phyloP scores from a whole-genome alignment of 2,329 filamentous ascomycete genomes.

The Gaeumannomyces tritici region DNA sequence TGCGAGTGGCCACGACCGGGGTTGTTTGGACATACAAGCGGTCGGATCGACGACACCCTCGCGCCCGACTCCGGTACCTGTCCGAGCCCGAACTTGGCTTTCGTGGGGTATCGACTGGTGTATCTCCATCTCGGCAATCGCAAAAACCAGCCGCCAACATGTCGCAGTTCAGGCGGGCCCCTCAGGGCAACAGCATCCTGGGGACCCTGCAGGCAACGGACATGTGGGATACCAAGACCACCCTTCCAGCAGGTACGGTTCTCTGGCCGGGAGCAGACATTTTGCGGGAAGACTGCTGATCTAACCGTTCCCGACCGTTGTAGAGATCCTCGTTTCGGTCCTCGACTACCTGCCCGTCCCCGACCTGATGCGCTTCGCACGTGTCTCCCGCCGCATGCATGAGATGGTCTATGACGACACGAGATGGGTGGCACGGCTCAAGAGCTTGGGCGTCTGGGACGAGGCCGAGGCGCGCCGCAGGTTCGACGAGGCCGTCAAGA shows the following conservation, averaged over 20 bases:
- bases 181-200: constrained; percentile 47
- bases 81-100: neutral
- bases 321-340: constrained; percentile 80
- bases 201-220: constrained; percentile 70
- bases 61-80: neutral
- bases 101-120: neutral
- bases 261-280: neutral
- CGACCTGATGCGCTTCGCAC: constrained; percentile 79
- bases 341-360: constrained; percentile 80
- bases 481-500: constrained; percentile 62
- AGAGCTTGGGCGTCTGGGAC: constrained; percentile 86
- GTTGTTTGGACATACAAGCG: neutral
- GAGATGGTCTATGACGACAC: constrained; percentile 99
- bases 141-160: neutral
- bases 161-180: constrained; percentile 4
- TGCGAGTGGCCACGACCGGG: neutral
- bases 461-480: constrained; percentile 74
- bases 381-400: constrained; percentile 73
- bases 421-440: constrained; percentile 80
- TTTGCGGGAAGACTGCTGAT: neutral
- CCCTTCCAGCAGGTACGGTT: constrained; percentile 67
- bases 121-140: neutral
- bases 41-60: neutral
- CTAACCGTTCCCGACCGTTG: neutral
- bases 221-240: constrained; percentile 69